Conservation (phyloP, 2,329 filamentous ascomycete genomes). For the Lachnellula hyalina region DNA sequence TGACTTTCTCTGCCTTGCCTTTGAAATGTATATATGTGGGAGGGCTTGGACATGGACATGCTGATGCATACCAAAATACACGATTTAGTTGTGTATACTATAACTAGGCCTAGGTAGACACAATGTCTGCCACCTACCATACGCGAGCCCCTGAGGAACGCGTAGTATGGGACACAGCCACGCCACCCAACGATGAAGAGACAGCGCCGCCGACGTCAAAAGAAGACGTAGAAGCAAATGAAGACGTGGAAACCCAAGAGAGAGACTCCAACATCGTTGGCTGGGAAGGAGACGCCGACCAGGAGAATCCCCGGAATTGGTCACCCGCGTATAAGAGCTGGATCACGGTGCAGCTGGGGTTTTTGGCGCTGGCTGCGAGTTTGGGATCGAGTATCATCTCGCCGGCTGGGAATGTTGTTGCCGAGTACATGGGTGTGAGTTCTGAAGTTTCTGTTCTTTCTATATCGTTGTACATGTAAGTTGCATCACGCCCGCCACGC, state of each 20-base stretch:
- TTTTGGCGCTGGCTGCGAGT: constrained; percentile 45
- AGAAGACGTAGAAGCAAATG: neutral
- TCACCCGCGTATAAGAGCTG: constrained; percentile 38
- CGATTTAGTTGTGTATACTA: too few species aligned
- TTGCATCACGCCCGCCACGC: neutral
- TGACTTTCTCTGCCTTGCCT: too few species aligned
- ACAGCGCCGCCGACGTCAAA: neutral
- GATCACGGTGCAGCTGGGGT: constrained; percentile 43
- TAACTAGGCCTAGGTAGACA: too few species aligned
- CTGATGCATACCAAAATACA: too few species aligned
- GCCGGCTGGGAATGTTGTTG: constrained; percentile 40
- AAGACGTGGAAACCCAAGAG: neutral
- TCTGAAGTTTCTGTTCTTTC: constrained; percentile 40
- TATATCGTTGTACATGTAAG: constrained; percentile 42
- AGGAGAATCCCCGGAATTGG: constrained; percentile 44
- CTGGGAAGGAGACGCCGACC: constrained; percentile 36
- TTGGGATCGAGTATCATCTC: constrained; percentile 47
- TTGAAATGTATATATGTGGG: too few species aligned
- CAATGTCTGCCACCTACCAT: too few species aligned
- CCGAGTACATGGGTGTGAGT: constrained; percentile 38
- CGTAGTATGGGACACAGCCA: neutral
- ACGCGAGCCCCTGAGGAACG: too few species aligned
- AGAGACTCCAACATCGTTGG: constrained; percentile 80
- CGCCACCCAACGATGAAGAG: constrained; percentile 12
- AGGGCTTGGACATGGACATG: too few species aligned